Conservation (phyloP, 2,329 filamentous ascomycete genomes). For the Ophioceras dolichostomum region DNA sequence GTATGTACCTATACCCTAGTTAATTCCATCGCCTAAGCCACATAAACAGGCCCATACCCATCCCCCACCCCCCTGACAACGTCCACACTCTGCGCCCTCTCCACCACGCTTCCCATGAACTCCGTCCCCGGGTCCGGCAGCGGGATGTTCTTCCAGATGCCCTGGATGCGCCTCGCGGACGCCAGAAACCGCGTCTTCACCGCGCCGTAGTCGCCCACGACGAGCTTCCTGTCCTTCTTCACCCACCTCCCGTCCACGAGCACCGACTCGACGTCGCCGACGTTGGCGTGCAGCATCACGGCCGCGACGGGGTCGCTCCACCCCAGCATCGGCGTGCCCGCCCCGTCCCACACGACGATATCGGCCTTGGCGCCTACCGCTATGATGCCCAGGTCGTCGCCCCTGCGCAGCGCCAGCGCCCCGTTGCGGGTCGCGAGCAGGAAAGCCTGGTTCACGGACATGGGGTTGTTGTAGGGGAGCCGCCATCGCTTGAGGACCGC, state of each 20-base stretch:
- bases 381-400: slow-evolving; percentile 38
- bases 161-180: slow-evolving; percentile 20
- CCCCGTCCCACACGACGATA: slow-evolving; percentile 37
- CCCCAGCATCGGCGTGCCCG: slow-evolving; percentile 34
- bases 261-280: slow-evolving; percentile 38
- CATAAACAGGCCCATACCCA: slow-evolving; percentile 9
- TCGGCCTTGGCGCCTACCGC: slow-evolving; percentile 38
- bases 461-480: slow-evolving; percentile 33
- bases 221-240: slow-evolving; percentile 30
- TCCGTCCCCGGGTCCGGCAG: slow-evolving; percentile 9
- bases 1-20: too few relatives aligned
- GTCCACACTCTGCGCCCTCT: slow-evolving; percentile 4
- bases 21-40: too few relatives aligned
- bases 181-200: slow-evolving; percentile 19
- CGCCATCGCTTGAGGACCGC: slow-evolving; percentile 25
- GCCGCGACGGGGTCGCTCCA: slow-evolving; percentile 44
- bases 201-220: slow-evolving; percentile 9
- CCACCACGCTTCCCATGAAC: not conserved
- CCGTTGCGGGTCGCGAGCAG: slow-evolving; percentile 39
- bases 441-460: slow-evolving; percentile 42
- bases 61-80: slow-evolving; percentile 5
- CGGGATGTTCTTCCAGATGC: slow-evolving; percentile 11
- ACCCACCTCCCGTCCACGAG: slow-evolving; percentile 33
- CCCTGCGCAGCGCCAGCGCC: slow-evolving; percentile 34
- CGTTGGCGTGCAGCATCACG: slow-evolving; percentile 39